Evolutionary conservation across 2,329 filamentous ascomycete species (phyloP), one percentile per base, ranked within the genome.

Genomic region (Venturia oleaginea): DNA sequence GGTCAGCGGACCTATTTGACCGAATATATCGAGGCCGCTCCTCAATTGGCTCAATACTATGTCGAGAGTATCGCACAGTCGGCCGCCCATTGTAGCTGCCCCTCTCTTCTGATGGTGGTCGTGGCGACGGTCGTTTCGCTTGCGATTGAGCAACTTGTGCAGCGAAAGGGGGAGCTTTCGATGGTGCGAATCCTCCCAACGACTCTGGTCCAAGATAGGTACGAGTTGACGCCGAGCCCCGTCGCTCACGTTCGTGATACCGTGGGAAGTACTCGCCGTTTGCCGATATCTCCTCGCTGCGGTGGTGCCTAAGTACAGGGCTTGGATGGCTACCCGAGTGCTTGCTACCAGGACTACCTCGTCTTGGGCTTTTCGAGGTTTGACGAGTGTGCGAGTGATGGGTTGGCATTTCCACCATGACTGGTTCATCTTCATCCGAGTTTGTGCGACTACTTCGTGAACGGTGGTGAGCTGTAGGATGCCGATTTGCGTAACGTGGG

Each of bases 121-220:
- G 40, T 51, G 60, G 60, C 4, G 34, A 34, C 7, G 27, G 62
- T 34, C 62, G 42, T 13, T 37, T 40, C 22, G 62, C 34, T 48
- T 77, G 72, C 40, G 76, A 64, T 32, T 76, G 73, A 7, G 77
- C 77, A 4, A 80, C 74, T 19, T 78, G 76, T 0, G 78, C 77
- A 4, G 79, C 79, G 66, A 81, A 81, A 3, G 80, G 68, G 3
- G 79, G 79, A 1, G 74, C 72, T 54, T 76, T 76, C 2, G 76
- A 78, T 2, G 79, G 79, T 6, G 72, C 76, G 67, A 80, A 81
- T 0, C 74, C 70, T 71, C 69, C n/a, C 57, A 70, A 64, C 40
- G 66, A 32, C 62, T 69, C 64, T 62, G 70, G 66, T 64, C 51
- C 64, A 51, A 63, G 46, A 55, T 62, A 66, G 40, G 61, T 65